Conservation (phyloP, 306 rosid species). For the Styphnolobium japonicum region DNA sequence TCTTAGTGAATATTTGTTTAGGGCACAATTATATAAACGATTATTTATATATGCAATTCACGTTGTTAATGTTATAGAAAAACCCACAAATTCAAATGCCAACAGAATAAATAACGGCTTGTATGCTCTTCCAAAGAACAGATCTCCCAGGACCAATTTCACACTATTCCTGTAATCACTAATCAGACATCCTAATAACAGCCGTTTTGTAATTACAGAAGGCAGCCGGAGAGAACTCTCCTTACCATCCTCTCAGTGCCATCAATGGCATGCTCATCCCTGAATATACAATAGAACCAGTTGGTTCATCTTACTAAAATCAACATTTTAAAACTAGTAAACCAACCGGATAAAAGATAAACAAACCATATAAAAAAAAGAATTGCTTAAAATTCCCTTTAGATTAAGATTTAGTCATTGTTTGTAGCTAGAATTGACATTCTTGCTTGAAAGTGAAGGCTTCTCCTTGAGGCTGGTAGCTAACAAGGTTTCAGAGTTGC, state of each 20-base stretch:
- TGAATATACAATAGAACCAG: constrained; percentile 60
- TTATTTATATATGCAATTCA: constrained; percentile 21
- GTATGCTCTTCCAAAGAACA: constrained; percentile 33
- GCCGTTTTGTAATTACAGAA: constrained; percentile 66
- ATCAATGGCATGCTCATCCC: constrained; percentile 53
- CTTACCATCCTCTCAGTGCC: constrained; percentile 59
- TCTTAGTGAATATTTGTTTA: too few relatives aligned
- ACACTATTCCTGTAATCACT: constrained; percentile 55
- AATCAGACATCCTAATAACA: constrained; percentile 41
- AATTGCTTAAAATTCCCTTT: constrained; percentile 31
- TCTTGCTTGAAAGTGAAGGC: constrained; percentile 53
- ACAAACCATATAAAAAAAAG: constrained; percentile 32
- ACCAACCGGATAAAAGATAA: constrained; percentile 48
- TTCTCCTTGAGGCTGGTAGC: constrained; percentile 66
- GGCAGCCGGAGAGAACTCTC: constrained; percentile 39
- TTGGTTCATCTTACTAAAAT: constrained; percentile 40
- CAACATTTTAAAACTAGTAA: constrained; percentile 31
- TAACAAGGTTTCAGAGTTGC: constrained; percentile 46
- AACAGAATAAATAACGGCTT: constrained; percentile 8
- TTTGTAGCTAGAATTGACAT: constrained; percentile 54
- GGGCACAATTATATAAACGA: too few relatives aligned
- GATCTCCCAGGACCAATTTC: constrained; percentile 46
- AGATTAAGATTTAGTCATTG: constrained; percentile 42
- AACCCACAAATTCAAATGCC: background rate
- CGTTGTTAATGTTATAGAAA: background rate